These are phyloP conservation scores for Cytospora piceicola DNA, from an alignment of 2,329 filamentous ascomycete species.

Conservation along the genomic window DNA sequence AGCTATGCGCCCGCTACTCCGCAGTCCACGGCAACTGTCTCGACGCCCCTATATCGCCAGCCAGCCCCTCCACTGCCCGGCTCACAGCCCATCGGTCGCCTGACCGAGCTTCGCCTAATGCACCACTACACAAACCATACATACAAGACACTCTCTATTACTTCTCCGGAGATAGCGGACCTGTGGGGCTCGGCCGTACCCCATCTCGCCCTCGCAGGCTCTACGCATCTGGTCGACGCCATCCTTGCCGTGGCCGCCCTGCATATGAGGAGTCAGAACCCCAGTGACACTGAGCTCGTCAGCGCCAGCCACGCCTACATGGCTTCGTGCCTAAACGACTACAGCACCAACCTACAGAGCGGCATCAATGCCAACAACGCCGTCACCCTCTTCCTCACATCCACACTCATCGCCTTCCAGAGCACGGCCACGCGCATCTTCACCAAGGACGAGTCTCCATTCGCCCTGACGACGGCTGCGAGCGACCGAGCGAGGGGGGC, in stretches of 20 bases:
- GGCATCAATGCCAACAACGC: constrained; percentile 64
- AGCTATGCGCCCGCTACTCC: constrained; percentile 20
- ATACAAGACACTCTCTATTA: constrained; percentile 61
- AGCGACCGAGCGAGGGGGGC: constrained; percentile 27
- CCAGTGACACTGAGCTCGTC: constrained; percentile 63
- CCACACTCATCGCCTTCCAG: constrained; percentile 69
- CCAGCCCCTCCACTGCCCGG: constrained; percentile 43
- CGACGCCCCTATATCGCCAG: constrained; percentile 43
- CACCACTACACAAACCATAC: constrained; percentile 68
- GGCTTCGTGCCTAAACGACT: constrained; percentile 64
- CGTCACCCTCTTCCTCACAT: constrained; percentile 65
- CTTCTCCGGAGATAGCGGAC: constrained; percentile 54
- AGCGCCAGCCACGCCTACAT: constrained; percentile 68
- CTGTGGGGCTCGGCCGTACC: constrained; percentile 66
- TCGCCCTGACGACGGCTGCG: constrained; percentile 40
- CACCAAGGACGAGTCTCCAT: constrained; percentile 54
- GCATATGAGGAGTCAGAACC: constrained; percentile 60
- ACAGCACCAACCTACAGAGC: constrained; percentile 58
- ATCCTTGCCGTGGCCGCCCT: constrained; percentile 67
- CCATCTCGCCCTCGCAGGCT: constrained; percentile 62
- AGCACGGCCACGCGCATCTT: constrained; percentile 66
- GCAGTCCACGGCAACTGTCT: constrained; percentile 33
- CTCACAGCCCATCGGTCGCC: constrained; percentile 46
- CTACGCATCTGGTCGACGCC: constrained; percentile 63
- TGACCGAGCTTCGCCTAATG: constrained; percentile 65